Conservation (phyloP, 116 monocot species). For the Trichopus zeylanicus region DNA sequence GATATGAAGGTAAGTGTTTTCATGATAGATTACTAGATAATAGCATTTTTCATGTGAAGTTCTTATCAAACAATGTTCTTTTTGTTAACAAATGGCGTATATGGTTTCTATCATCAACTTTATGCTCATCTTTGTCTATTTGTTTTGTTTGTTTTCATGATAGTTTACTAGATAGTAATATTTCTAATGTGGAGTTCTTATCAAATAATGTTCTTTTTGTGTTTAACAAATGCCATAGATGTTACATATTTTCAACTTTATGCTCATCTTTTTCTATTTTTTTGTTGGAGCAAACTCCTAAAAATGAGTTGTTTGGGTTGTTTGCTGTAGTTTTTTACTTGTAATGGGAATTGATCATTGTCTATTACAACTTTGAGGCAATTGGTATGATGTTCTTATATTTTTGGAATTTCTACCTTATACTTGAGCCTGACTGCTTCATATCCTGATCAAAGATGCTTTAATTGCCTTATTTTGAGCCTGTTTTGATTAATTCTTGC, state of each 20-base stretch:
- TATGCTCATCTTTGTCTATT: neutral
- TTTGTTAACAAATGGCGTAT: neutral
- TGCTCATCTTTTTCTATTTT: neutral
- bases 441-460: no score
- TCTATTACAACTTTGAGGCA: no score
- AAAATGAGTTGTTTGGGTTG: no score
- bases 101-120: neutral
- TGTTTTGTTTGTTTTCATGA: neutral
- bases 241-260: neutral
- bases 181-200: neutral
- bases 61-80: neutral
- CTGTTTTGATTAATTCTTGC: no score
- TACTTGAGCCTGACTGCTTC: no score
- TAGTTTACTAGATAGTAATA: neutral
- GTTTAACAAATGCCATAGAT: neutral
- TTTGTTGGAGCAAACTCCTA: no score
- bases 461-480: no score
- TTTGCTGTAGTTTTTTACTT: no score
- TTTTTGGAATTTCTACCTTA: no score
- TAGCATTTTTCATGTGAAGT: neutral
- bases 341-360: no score
- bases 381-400: no score
- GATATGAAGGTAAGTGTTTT: slow-evolving; percentile 72
- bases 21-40: neutral
- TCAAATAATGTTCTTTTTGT: no score